Evolutionary conservation across 2,329 filamentous ascomycete species (phyloP).

Genomic region (Metarhizium anisopliae): DNA sequence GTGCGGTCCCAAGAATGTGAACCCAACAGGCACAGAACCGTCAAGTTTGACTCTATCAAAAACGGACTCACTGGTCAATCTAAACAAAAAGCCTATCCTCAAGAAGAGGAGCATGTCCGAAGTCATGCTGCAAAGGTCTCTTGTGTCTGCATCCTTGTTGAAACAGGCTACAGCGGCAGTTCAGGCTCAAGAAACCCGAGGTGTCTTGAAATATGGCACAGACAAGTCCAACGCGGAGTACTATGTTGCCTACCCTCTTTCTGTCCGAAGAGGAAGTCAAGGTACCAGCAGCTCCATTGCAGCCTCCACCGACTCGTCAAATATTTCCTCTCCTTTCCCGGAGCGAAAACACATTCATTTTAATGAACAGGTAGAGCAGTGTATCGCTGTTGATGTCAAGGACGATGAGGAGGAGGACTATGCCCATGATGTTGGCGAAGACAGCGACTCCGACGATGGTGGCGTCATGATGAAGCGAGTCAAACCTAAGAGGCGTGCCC

Average conservation of each 20-base stretch:
- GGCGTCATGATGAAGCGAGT: constrained; percentile 78
- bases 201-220: constrained; percentile 44
- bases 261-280: constrained; percentile 50
- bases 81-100: constrained; percentile 76
- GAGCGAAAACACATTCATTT: constrained; percentile 88
- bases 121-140: constrained; percentile 80
- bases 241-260: constrained; percentile 55
- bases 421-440: constrained; percentile 43
- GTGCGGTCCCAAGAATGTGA: constrained; percentile 51
- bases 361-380: constrained; percentile 91
- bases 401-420: constrained; percentile 67
- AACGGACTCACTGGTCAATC: constrained; percentile 54
- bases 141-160: constrained; percentile 80
- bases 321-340: constrained; percentile 50
- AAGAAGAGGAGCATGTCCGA: constrained; percentile 97
- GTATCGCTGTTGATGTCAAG: constrained; percentile 85
- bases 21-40: constrained; percentile 33
- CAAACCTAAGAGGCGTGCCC: constrained; percentile 45
- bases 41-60: constrained; percentile 39
- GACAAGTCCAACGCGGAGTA: constrained; percentile 62
- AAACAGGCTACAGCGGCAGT: constrained; percentile 84
- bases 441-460: constrained; percentile 66
- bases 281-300: constrained; percentile 53
- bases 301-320: constrained; percentile 62
- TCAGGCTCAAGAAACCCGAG: constrained; percentile 64